Evolutionary conservation across 2,329 filamentous ascomycete genomes (phyloP).

Genomic region (Diaporthe citrichinensis): DNA sequence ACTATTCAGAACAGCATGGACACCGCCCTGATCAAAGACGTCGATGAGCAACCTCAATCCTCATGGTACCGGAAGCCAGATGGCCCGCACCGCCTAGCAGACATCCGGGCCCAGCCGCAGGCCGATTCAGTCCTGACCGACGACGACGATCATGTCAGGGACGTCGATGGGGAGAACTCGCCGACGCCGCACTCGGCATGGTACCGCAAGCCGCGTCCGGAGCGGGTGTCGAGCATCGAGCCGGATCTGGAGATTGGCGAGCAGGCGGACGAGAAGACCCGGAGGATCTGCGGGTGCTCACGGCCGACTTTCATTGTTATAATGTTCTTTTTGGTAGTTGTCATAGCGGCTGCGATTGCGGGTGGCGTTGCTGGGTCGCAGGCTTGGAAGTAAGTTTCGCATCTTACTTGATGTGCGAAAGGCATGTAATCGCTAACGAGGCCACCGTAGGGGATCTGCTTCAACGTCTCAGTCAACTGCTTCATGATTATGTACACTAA

Average conservation of each 20-base stretch:
- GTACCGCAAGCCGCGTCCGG: not conserved
- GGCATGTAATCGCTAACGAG: not conserved
- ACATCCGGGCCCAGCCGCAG: not conserved
- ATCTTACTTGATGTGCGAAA: not conserved
- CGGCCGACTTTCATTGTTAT: conserved; percentile 32
- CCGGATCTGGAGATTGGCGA: conserved; percentile 14
- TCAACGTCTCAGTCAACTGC: not conserved
- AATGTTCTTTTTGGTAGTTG: conserved; percentile 33
- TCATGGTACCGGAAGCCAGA: conserved; percentile 30
- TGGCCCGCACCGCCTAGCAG: not conserved
- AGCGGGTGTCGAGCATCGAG: not conserved
- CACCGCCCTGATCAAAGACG: not conserved
- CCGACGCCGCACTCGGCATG: not conserved
- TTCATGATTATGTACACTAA: not conserved
- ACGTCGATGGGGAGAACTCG: conserved; percentile 5
- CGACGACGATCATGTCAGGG: conserved; percentile 22
- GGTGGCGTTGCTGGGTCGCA: conserved; percentile 32
- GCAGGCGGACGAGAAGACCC: not conserved
- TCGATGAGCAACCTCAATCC: not conserved
- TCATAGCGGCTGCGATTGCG: conserved; percentile 32
- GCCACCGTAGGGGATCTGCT: not conserved
- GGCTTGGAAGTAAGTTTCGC: conserved; percentile 4
- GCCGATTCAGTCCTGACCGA: not conserved
- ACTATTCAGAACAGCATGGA: not conserved
- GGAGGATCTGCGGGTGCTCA: conserved; percentile 34